Evolutionary conservation across 2,329 filamentous ascomycete genomes (phyloP), one percentile per base, ranked within the genome.

Genomic region (Diaporthe longicolla): DNA sequence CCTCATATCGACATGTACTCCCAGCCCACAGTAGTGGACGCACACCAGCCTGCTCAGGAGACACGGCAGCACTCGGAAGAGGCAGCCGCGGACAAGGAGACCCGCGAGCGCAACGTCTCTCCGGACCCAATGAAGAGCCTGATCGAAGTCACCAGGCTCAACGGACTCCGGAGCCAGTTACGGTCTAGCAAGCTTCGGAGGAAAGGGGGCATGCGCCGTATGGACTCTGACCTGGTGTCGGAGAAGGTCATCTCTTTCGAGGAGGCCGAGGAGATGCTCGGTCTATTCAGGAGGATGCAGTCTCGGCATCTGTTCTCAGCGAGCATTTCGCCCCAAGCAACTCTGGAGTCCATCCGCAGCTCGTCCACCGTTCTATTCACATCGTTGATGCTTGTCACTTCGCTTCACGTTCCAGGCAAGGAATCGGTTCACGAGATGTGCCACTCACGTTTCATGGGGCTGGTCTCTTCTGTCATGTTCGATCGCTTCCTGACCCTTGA

Each of bases 381-480:
- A 3, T 66, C 61, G 4, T 15, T 66, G 7, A 66, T 66, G 61
- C 61, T 66, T 15, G 61, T 66, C 40, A 50, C 61, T 3, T 66
- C 61, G 11, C 61, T 66, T 11, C 61, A 66, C 2, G 4, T 66
- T 1, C 61, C 45, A 0, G 61, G 61, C 7, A 66, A 66, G 21
- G 45, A 66, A 17, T 35, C 19, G 1, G 29, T 66, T 6, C 61
- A 66, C 61, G 61, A 52, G 45, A 50, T 66, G 61, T 66, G 61
- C 4, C 61, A 66, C 13, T 50, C 61, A 1, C 61, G 61, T 6
- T 66, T 66, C 61, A 66, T 66, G 61, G 61, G 61, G 4, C 29
- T 66, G 29, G 61, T 66, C 61, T 66, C 61, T 17, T 52, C 61
- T 5, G 61, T 66, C 21, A 66, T 66, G 61, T 66, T 66, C 21